phyloP scores from a whole-genome alignment of 2,329 filamentous ascomycete species.

The Saccharata proteae region DNA sequence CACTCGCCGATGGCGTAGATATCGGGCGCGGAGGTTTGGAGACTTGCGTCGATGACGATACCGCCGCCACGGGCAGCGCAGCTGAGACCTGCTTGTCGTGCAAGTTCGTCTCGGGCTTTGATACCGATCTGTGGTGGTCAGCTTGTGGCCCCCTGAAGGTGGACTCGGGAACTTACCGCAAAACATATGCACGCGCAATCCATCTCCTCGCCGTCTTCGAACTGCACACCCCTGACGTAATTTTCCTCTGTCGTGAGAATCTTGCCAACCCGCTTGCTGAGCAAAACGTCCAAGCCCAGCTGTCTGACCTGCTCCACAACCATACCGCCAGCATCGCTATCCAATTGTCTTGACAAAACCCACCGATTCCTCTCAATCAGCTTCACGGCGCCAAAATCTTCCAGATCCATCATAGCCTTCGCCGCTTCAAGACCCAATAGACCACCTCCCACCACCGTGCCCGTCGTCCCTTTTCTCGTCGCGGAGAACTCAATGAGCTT shows the following conservation, averaged over 20 bases:
- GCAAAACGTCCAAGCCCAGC: constrained; percentile 69
- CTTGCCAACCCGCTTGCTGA: constrained; percentile 61
- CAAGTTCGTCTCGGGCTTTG: constrained; percentile 67
- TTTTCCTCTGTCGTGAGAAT: constrained; percentile 59
- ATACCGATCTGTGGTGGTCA: constrained; percentile 54
- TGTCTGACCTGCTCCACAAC: constrained; percentile 69
- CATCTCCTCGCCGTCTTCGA: constrained; percentile 70
- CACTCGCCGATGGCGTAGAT: constrained; percentile 88
- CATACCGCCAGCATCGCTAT: constrained; percentile 66
- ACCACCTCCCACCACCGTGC: constrained; percentile 72
- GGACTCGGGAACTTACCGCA: constrained; percentile 37
- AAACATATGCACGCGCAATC: constrained; percentile 76
- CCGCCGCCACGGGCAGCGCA: constrained; percentile 63
- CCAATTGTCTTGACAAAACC: constrained; percentile 72
- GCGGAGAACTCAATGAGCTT: constrained; percentile 63
- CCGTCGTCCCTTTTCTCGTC: constrained; percentile 53
- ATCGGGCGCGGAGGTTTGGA: constrained; percentile 58
- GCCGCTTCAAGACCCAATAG: constrained; percentile 78
- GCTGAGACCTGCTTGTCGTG: constrained; percentile 54
- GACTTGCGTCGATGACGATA: constrained; percentile 54
- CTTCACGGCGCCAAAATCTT: constrained; percentile 60
- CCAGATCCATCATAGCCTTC: constrained; percentile 81
- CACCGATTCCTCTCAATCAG: constrained; percentile 73
- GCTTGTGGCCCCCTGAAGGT: constrained; percentile 1
- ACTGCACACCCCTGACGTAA: constrained; percentile 59